These are phyloP conservation scores for Erodium moschatum DNA, from an alignment of 441 rosid genomes.

Conservation along the genomic window DNA sequence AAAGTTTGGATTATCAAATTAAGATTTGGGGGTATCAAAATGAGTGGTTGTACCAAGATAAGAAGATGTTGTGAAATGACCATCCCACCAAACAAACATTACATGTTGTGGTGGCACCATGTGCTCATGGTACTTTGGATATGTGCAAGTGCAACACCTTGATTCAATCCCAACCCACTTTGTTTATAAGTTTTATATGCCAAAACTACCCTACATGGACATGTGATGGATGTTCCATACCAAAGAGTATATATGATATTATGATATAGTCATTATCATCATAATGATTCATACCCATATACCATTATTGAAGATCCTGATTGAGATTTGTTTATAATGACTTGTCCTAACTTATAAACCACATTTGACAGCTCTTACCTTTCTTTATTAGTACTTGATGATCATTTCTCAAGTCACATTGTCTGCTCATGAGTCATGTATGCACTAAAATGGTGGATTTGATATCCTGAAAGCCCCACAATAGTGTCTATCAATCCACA, in stretches of 20 bases:
- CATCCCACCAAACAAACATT: conserved; percentile 5
- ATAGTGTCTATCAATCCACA: no score
- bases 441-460: conserved; percentile 6
- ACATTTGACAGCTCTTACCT: background rate
- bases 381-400: background rate
- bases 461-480: no score
- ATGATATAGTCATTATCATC: background rate
- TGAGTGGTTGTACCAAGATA: background rate
- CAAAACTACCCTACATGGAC: conserved; percentile 4
- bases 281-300: background rate
- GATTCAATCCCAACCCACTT: conserved; percentile 5
- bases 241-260: background rate
- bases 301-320: no score
- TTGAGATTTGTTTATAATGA: no score
- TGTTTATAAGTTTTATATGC: background rate
- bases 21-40: no score
- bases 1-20: no score
- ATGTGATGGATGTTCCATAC: conserved; percentile 1
- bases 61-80: background rate
- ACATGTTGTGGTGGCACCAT: conserved; percentile 10
- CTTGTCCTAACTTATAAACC: background rate
- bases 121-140: conserved; percentile 8
- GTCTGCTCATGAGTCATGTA: background rate
- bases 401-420: no score
- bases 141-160: conserved; percentile 6